phyloP scores from a whole-genome alignment of 495 filamentous ascomycete genomes.

The Parmelia sp. region DNA sequence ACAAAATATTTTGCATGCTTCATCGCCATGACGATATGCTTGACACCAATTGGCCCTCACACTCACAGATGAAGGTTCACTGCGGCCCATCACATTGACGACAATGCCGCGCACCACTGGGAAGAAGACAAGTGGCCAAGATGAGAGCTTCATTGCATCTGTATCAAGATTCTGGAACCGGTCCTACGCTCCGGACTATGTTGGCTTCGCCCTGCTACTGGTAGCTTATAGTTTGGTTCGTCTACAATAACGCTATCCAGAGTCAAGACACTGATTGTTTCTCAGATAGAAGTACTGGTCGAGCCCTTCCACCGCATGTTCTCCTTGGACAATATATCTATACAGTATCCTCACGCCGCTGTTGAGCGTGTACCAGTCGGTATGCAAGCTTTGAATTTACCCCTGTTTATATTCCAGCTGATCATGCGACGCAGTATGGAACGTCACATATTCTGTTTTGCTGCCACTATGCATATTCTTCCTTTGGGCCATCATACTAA shows the following conservation, averaged over 20 bases:
- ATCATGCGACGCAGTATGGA: slow-evolving; percentile 48
- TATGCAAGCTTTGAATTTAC: slow-evolving; percentile 35
- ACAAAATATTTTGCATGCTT: neutral
- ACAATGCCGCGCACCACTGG: slow-evolving; percentile 11
- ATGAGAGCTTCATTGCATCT: slow-evolving; percentile 31
- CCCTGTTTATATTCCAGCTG: slow-evolving; percentile 5
- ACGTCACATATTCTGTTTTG: slow-evolving; percentile 68
- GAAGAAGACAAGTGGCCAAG: slow-evolving; percentile 12
- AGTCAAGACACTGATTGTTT: neutral
- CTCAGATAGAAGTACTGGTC: slow-evolving; percentile 61
- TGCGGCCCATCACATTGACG: neutral
- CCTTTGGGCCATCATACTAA: slow-evolving; percentile 54
- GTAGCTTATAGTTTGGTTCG: slow-evolving; percentile 60
- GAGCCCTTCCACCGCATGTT: slow-evolving; percentile 81
- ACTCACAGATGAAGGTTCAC: neutral
- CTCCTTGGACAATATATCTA: slow-evolving; percentile 69
- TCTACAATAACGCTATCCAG: slow-evolving; percentile 4
- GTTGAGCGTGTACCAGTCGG: slow-evolving; percentile 77
- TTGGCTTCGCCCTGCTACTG: slow-evolving; percentile 66
- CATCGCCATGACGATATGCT: neutral
- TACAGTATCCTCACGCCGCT: slow-evolving; percentile 80
- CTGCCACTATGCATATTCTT: slow-evolving; percentile 62
- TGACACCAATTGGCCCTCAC: neutral
- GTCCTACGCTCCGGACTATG: slow-evolving; percentile 81
- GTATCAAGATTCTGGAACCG: slow-evolving; percentile 51